phyloP scores from a whole-genome alignment of 805 yeast genomes.

The Nakazawaea ishiwadae region DNA sequence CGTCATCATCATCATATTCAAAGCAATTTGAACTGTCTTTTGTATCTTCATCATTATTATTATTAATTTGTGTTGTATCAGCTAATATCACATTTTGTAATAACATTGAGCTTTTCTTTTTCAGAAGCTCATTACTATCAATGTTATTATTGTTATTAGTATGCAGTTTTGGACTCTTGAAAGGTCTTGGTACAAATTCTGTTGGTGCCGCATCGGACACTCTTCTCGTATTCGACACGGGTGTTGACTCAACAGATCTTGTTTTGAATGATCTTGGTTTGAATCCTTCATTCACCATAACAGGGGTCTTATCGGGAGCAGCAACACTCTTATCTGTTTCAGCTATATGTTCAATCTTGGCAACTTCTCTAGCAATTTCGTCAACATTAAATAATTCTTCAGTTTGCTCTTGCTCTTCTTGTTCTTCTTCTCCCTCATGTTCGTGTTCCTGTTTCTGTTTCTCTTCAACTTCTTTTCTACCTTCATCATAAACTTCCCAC shows the following conservation, averaged over 20 bases:
- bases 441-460: constrained; percentile 17
- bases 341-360: constrained; percentile 37
- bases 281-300: constrained; percentile 1
- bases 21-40: constrained; percentile 3
- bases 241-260: constrained; percentile 6
- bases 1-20: constrained; percentile 23
- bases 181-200: constrained; percentile 1
- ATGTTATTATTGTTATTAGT: neutral
- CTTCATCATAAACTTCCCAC: constrained; percentile 51
- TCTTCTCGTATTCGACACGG: neutral
- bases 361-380: constrained; percentile 38
- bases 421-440: constrained; percentile 17
- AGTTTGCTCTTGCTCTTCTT: constrained; percentile 20
- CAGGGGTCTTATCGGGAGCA: constrained; percentile 15
- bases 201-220: too few relatives aligned
- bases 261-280: constrained; percentile 10
- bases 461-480: constrained; percentile 25
- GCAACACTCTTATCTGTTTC: constrained; percentile 8
- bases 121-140: neutral
- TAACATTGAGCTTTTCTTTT: neutral
- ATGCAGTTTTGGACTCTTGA: constrained; percentile 4
- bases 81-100: constrained; percentile 1
- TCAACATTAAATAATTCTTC: constrained; percentile 39
- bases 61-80: neutral
- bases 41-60: neutral